These are phyloP conservation scores for Lepraria neglecta DNA, from an alignment of 495 filamentous ascomycete genomes.

Conservation along the genomic window DNA sequence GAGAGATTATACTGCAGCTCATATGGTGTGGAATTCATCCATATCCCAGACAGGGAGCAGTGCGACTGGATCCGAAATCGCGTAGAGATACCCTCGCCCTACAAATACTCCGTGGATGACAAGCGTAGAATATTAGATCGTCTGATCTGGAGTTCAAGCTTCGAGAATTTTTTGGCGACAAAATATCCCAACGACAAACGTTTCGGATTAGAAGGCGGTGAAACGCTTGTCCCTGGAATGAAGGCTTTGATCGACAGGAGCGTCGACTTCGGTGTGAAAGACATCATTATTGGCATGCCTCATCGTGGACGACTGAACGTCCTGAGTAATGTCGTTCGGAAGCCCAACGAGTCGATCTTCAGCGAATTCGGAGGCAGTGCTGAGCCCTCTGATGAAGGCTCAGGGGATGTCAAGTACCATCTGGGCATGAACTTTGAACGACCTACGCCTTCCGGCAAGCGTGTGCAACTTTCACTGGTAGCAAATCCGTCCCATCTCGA, in stretches of 20 bases:
- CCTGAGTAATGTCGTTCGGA: constrained; percentile 94
- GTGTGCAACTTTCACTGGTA: constrained; percentile 94
- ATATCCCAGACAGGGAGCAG: constrained; percentile 94
- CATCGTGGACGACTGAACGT: constrained; percentile 98
- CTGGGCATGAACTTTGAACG: constrained; percentile 99
- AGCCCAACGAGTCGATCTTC: constrained; percentile 99
- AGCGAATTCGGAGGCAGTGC: constrained; percentile 90
- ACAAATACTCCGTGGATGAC: constrained; percentile 93
- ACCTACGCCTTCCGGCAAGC: constrained; percentile 95
- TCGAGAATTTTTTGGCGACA: constrained; percentile 86
- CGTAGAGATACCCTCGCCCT: constrained; percentile 86
- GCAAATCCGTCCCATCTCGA: constrained; percentile 98
- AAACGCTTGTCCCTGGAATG: constrained; percentile 95
- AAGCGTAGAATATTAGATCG: constrained; percentile 96
- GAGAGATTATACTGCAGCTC: constrained; percentile 95
- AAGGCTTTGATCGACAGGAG: constrained; percentile 97
- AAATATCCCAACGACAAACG: constrained; percentile 99
- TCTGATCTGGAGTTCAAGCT: constrained; percentile 95
- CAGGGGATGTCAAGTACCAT: constrained; percentile 98
- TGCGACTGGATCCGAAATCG: constrained; percentile 97
- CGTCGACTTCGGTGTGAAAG: constrained; percentile 96
- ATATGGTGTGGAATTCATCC: constrained; percentile 96
- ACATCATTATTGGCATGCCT: constrained; percentile 98
- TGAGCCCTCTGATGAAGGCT: constrained; percentile 88
- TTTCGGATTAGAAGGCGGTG: constrained; percentile 95